Conservation (phyloP, 208 protist species). For the Phytomonas serpens region DNA sequence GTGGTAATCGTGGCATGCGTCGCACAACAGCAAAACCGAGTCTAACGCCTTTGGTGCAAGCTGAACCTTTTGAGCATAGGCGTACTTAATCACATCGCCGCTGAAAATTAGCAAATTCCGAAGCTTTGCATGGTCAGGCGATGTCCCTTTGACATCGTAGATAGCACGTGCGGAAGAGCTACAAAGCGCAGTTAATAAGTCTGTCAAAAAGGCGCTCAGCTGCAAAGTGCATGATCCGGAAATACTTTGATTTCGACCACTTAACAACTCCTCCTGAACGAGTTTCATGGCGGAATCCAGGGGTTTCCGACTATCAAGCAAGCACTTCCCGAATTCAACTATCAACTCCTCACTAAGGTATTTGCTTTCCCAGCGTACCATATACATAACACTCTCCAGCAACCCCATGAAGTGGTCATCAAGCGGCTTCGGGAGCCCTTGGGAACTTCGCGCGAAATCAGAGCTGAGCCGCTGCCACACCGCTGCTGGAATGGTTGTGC, state of each 20-base stretch:
- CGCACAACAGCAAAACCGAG: slow-evolving; percentile 43
- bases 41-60: slow-evolving; percentile 54
- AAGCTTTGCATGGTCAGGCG: background rate
- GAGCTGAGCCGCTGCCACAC: slow-evolving; percentile 28
- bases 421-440: slow-evolving; percentile 26
- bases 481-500: slow-evolving; percentile 14
- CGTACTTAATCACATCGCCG: slow-evolving; percentile 65
- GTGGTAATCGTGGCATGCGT: slow-evolving; percentile 30
- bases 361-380: slow-evolving; percentile 30
- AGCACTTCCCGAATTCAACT: slow-evolving; percentile 52
- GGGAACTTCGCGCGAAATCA: slow-evolving; percentile 33
- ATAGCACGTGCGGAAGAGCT: background rate
- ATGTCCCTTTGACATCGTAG: background rate
- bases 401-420: slow-evolving; percentile 53
- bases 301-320: slow-evolving; percentile 33
- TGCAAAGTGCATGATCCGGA: slow-evolving; percentile 17
- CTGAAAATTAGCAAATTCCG: slow-evolving; percentile 35
- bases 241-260: slow-evolving; percentile 32
- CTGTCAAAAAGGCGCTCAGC: slow-evolving; percentile 69
- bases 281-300: slow-evolving; percentile 31
- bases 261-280: slow-evolving; percentile 61
- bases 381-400: slow-evolving; percentile 42
- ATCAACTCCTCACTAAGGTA: slow-evolving; percentile 38
- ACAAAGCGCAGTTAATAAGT: slow-evolving; percentile 56
- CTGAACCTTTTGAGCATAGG: slow-evolving; percentile 30